Base-by-base conservation (phyloP, 495 filamentous ascomycete genomes). In the Penicillium egyptiacum region DNA sequence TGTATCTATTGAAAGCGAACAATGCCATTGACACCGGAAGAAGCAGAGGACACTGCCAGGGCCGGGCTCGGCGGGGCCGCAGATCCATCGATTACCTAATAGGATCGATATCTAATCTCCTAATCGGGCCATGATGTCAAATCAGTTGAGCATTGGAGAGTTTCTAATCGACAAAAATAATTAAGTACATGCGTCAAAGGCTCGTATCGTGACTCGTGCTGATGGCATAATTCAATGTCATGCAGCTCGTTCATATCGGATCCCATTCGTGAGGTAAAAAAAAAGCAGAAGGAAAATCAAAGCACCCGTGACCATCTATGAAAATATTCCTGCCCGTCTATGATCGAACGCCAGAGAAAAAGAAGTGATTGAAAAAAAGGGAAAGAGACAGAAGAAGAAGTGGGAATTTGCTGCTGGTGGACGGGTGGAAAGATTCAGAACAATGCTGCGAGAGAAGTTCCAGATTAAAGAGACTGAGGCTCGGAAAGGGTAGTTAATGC, bases 241-340 rank as follows among this genome's bases (percentile, higher is more conserved):
- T 50, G 43, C 33, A 60, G 54, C 56, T 59, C 10, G 23, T 43
- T 58, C 59, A 35, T 53, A 44, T 51, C 26, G 28, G 28, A 31
- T 59, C 25, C 25, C 14, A 47, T 39, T 55, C 53, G 26, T 41
- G 19, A 45, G 8, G 17, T n/a, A 30, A n/a, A 61, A 61, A 55
- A 44, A 52, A 37, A 46, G 37, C 39, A 52, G 48, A 16, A 35
- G 53, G 50, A 64, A 68, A 61, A 58, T 44, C 33, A 55, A 68
- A 66, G 56, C 60, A 58, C 66, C 55, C n/a, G 19, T 60, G 62
- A 56, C 58, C 57, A 52, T 65, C 52, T 59, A 64, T 61, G 50
- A 37, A 46, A 43, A 59, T 51, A 58, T 39, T 31, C 62, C 33
- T 39, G 41, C 53, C 47, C 53, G 43, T 69, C 63, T 62, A 69